phyloP scores from a whole-genome alignment of 2,329 filamentous ascomycete species.

The Alternaria viburni region DNA sequence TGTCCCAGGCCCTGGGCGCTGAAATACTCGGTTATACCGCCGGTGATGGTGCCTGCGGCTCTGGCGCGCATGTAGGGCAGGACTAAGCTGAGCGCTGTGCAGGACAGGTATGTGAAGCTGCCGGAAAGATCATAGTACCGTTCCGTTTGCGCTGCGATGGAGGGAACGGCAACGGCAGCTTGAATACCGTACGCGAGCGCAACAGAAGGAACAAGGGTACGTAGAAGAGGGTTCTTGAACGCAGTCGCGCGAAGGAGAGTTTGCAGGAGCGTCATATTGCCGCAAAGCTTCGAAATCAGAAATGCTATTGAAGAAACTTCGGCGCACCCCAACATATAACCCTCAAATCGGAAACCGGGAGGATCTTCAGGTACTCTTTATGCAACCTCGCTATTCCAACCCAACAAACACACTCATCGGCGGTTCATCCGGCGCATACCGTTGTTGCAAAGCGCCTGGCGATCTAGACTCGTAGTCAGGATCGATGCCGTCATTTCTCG shows the following conservation, averaged over 20 bases:
- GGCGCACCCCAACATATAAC: neutral
- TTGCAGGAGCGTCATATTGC: constrained; percentile 45
- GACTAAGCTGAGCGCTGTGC: constrained; percentile 66
- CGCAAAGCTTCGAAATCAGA: neutral
- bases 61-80: constrained; percentile 65
- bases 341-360: neutral
- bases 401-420: neutral
- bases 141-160: constrained; percentile 65
- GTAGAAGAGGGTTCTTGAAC: constrained; percentile 67
- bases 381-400: neutral
- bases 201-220: constrained; percentile 67
- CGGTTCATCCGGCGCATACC: neutral
- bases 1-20: constrained; percentile 32
- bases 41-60: constrained; percentile 54
- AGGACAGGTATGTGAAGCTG: constrained; percentile 69
- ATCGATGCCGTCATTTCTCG: constrained; percentile 39
- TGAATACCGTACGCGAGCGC: constrained; percentile 69
- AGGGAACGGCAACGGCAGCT: constrained; percentile 66
- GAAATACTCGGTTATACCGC: constrained; percentile 42
- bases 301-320: neutral
- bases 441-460: constrained; percentile 20
- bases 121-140: constrained; percentile 73
- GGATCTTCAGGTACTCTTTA: constrained; percentile 2
- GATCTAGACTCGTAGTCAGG: constrained; percentile 26
- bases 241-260: constrained; percentile 65